phyloP scores from a whole-genome alignment of 306 rosid genomes.

The Psophocarpus tetragonolobus region DNA sequence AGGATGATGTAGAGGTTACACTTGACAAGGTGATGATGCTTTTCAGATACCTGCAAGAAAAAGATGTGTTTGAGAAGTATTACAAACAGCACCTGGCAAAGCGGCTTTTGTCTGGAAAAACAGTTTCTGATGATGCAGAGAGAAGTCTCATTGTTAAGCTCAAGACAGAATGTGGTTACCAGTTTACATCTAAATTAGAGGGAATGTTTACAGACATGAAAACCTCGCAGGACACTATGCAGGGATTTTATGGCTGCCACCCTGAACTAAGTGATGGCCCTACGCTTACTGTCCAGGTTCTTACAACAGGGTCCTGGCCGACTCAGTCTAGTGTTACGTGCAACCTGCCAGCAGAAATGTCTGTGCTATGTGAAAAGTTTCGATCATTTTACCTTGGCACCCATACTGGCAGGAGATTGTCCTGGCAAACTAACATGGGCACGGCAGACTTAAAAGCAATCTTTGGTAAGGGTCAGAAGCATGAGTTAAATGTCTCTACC shows the following conservation, averaged over 20 bases:
- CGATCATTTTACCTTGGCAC: constrained; percentile 90
- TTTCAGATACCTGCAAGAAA: constrained; percentile 87
- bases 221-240: constrained; percentile 90
- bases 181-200: constrained; percentile 89
- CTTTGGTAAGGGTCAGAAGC: constrained; percentile 95
- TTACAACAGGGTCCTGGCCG: constrained; percentile 98
- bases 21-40: constrained; percentile 98
- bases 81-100: constrained; percentile 96
- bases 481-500: constrained; percentile 89
- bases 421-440: constrained; percentile 98
- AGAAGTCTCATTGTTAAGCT: constrained; percentile 94
- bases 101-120: constrained; percentile 90
- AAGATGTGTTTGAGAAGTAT: constrained; percentile 89
- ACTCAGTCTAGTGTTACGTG: constrained; percentile 83
- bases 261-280: constrained; percentile 78
- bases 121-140: constrained; percentile 93
- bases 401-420: constrained; percentile 85
- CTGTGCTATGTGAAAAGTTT: constrained; percentile 80
- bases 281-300: constrained; percentile 84
- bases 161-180: constrained; percentile 95
- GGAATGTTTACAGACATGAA: constrained; percentile 99
- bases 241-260: constrained; percentile 73
- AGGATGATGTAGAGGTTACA: constrained; percentile 86
- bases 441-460: constrained; percentile 83
- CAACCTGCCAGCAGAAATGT: constrained; percentile 90